Evolutionary conservation across 148 eudicot species (phyloP).

Genomic region (Vaccinium macrocarpon): DNA sequence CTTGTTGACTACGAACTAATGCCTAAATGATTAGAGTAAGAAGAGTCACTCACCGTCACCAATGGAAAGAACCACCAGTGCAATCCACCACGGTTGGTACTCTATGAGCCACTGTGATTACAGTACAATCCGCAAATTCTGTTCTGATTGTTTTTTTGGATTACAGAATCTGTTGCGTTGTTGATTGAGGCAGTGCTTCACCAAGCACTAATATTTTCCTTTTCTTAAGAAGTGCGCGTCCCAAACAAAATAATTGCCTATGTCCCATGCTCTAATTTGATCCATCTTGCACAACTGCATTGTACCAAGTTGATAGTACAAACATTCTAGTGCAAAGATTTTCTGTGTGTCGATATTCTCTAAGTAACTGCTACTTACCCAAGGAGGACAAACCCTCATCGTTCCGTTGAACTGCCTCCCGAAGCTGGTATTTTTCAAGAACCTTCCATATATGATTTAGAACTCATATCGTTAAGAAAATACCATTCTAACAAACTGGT

Average conservation of each 20-base stretch:
- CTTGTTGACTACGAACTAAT: not conserved
- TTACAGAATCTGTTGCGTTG: conserved; percentile 49
- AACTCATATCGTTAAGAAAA: not conserved
- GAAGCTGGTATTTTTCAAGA: conserved; percentile 71
- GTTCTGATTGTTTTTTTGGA: conserved; percentile 51
- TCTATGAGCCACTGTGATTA: conserved; percentile 22
- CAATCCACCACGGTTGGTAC: conserved; percentile 61
- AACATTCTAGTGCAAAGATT: not conserved
- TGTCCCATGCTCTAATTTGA: conserved; percentile 75
- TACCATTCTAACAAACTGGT: not conserved
- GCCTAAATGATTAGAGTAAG: not conserved
- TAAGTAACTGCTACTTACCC: conserved; percentile 34
- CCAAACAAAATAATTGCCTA: conserved; percentile 56
- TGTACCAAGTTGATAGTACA: not conserved
- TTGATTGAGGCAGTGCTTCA: conserved; percentile 70
- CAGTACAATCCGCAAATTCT: conserved; percentile 49
- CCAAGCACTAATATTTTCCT: conserved; percentile 52
- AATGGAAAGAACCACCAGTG: conserved; percentile 45
- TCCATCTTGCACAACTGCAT: conserved; percentile 54
- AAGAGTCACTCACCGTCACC: conserved; percentile 38
- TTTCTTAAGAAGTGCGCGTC: conserved; percentile 46
- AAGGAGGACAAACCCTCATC: conserved; percentile 57
- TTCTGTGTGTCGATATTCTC: not conserved
- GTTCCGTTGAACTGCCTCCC: conserved; percentile 67
- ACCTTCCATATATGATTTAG: conserved; percentile 37